phyloP scores from a whole-genome alignment of 1,284 basidiomycete species.

The Kwoniella shivajii region DNA sequence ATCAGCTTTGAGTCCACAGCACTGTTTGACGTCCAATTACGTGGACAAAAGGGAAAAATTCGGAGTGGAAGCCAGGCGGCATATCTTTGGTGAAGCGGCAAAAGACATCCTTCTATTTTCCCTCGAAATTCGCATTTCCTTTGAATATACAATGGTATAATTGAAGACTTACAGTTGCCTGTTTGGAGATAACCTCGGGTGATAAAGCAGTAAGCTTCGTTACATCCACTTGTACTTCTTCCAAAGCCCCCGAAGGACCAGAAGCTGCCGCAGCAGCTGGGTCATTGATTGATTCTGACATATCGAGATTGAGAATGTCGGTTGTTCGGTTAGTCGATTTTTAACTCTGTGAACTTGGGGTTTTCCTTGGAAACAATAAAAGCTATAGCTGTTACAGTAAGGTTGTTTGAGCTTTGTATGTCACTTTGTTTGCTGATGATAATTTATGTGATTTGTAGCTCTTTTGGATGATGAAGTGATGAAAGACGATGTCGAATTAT shows the following conservation, averaged over 20 bases:
- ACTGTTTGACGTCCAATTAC: too few species aligned
- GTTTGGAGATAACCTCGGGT: slow-evolving; percentile 96
- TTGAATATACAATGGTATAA: too few species aligned
- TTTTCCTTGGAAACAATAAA: not conserved
- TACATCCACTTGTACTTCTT: slow-evolving; percentile 67
- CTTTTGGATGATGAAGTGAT: not conserved
- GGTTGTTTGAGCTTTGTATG: not conserved
- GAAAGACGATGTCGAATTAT: not conserved
- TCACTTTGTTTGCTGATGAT: not conserved
- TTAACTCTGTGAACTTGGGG: not conserved
- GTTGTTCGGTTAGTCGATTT: not conserved
- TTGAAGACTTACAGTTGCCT: slow-evolving; percentile 64
- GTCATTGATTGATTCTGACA: slow-evolving; percentile 43
- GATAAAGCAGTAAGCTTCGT: slow-evolving; percentile 85
- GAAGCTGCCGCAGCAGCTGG: slow-evolving; percentile 34
- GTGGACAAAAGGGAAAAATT: not conserved
- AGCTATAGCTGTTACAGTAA: too few species aligned
- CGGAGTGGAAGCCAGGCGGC: not conserved
- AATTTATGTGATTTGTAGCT: not conserved
- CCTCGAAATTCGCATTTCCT: not conserved
- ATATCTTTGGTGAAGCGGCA: too few species aligned
- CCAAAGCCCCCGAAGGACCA: slow-evolving; percentile 19
- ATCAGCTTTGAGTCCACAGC: too few species aligned
- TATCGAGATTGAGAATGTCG: slow-evolving; percentile 5
- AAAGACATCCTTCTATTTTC: not conserved